Evolutionary conservation across 164 flowering plant genomes (phyloP), one percentile per base, ranked within the genome.

Genomic region (Macadamia integrifolia): DNA sequence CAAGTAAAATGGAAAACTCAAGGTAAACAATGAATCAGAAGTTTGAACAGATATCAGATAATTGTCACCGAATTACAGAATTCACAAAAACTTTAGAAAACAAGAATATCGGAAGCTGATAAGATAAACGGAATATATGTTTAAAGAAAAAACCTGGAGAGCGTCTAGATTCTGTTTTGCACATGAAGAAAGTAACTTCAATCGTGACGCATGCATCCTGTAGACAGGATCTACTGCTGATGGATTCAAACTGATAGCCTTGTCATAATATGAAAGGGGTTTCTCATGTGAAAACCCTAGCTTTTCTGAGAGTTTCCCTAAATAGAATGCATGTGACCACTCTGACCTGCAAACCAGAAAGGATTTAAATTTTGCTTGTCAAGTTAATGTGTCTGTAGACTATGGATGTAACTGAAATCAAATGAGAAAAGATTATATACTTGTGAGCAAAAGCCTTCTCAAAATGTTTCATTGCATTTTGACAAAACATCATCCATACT

Each of bases 121-220:
- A 2, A 29, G 43, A 65, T 23, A 61, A 62, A 72, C 32, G 64
- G 66, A 60, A 46, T 56, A 61, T 13, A 40, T 14, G 9, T 14
- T 43, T 23, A 15, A 14, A 62, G 40, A 50, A 57, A 43, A 58
- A 57, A 90, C 99, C 96, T 88, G 86, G 40, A 92, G 72, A 69
- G 76, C 79, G 62, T 86, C 88, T 56, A 81, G 18, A 83, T 85
- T 74, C 69, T 87, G 78, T 74, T 83, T 87, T 66, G 88, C 94
- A 74, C 77, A 71, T 52, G 73, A 75, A 73, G 69, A 80, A 64
- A 92, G 93, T 64, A 90, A 71, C 85, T 94, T 94, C 78, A 94
- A 72, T 66, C 99, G 92, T 56, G 99, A 94, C 61, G 99, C 96
- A 76, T 94, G 99, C 91, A 92, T 88, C 80, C 99, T 87, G 76